phyloP scores from a whole-genome alignment of 164 flowering plant genomes.

The Chimonanthus salicifolius region DNA sequence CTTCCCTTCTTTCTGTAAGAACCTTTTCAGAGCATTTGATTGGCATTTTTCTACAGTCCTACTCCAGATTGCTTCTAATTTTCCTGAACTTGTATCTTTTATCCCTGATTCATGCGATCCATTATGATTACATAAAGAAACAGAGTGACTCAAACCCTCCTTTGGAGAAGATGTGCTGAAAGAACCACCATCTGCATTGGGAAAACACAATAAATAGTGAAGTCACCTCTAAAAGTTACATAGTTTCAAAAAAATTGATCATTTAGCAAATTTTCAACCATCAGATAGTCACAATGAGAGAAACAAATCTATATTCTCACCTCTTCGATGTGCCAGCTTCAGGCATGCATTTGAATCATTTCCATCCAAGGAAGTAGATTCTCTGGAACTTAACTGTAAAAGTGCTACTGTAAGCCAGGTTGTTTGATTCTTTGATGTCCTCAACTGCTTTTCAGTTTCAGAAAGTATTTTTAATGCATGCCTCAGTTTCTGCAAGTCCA shows the following conservation, averaged over 20 bases:
- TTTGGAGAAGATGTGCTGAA: slow-evolving; percentile 34
- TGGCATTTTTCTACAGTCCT: slow-evolving; percentile 49
- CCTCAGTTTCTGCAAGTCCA: slow-evolving; percentile 59
- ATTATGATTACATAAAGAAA: slow-evolving; percentile 21
- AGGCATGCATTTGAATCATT: slow-evolving; percentile 33
- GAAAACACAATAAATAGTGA: background rate
- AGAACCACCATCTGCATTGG: slow-evolving; percentile 47
- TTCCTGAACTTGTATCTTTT: slow-evolving; percentile 25
- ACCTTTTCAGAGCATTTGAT: slow-evolving; percentile 46
- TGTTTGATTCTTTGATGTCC: slow-evolving; percentile 70
- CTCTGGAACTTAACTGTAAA: slow-evolving; percentile 64
- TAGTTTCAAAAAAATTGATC: background rate
- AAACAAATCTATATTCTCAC: slow-evolving; percentile 26
- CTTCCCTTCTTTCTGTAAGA: slow-evolving; percentile 62
- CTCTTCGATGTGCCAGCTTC: slow-evolving; percentile 30
- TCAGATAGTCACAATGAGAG: background rate
- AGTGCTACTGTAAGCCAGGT: slow-evolving; percentile 97
- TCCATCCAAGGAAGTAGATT: slow-evolving; percentile 33
- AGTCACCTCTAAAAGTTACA: background rate
- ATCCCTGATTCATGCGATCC: slow-evolving; percentile 21
- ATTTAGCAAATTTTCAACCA: background rate
- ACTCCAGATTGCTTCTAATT: slow-evolving; percentile 61
- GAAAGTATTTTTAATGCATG: slow-evolving; percentile 78
- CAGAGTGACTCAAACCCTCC: slow-evolving; percentile 43
- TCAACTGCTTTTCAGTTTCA: slow-evolving; percentile 82